Conservation (phyloP, 768 basidiomycete genomes). For the Leccinum variicolor region DNA sequence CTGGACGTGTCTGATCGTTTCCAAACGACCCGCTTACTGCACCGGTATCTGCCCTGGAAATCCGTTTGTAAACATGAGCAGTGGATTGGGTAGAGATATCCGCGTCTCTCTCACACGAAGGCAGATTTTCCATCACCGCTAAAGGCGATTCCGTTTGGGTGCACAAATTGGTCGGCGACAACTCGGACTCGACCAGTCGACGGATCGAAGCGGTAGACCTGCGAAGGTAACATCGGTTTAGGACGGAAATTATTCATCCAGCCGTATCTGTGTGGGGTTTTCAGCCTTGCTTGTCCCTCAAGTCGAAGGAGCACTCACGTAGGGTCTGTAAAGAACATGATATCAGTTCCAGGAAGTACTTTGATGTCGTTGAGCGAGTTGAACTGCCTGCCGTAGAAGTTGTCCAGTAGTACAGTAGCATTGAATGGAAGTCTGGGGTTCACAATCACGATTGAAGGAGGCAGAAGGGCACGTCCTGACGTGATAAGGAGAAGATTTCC, state of each 20-base stretch:
- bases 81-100: background rate
- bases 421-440: conserved; percentile 65
- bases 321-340: conserved; percentile 75
- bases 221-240: conserved; percentile 60
- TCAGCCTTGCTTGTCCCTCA: background rate
- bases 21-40: conserved; percentile 42
- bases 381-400: conserved; percentile 78
- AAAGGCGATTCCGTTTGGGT: background rate
- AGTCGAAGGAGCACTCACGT: conserved; percentile 39
- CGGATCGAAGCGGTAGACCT: conserved; percentile 75
- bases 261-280: conserved; percentile 47
- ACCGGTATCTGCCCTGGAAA: conserved; percentile 31
- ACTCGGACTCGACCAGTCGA: conserved; percentile 60
- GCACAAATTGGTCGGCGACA: conserved; percentile 72
- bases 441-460: conserved; percentile 62
- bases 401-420: conserved; percentile 68
- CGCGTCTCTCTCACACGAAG: conserved; percentile 47
- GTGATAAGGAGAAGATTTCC: conserved; percentile 58
- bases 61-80: conserved; percentile 11
- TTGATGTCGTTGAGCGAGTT: conserved; percentile 82
- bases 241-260: conserved; percentile 66
- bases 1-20: conserved; percentile 55
- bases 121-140: conserved; percentile 33
- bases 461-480: conserved; percentile 60
- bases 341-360: conserved; percentile 61